A percentile compares a stretch with the other conserved stretches of the same genome.
Evolutionary conservation across 495 filamentous ascomycete genomes (phyloP).

Genomic region (Penicillium bialowiezense): DNA sequence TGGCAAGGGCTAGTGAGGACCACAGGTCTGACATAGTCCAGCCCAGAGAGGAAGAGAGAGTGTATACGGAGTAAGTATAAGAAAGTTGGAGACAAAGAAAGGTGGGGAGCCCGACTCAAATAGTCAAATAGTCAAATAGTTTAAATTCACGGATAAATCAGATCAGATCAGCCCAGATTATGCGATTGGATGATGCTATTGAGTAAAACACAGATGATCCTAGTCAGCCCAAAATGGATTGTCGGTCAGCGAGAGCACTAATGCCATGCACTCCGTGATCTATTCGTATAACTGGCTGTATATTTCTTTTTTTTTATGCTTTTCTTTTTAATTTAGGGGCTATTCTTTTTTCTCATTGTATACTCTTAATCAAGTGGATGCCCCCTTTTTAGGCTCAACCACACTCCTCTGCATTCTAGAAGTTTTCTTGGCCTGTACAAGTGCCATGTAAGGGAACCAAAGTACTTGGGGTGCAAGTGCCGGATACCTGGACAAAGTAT

Average conservation of each 20-base stretch:
- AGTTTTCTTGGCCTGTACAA: no score
- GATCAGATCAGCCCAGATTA: conserved; percentile 4
- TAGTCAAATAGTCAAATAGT: background rate
- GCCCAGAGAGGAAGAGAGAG: background rate
- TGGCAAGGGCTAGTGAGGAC: conserved; percentile 32
- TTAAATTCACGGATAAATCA: background rate
- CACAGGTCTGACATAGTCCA: conserved; percentile 36
- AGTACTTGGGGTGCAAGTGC: background rate
- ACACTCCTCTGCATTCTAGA: no score
- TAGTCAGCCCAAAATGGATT: background rate
- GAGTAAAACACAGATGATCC: conserved; percentile 15
- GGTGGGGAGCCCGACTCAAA: background rate
- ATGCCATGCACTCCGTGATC: conserved; percentile 14
- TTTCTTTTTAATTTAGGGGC: no score
- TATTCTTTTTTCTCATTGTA: no score
- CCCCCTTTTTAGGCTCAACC: no score
- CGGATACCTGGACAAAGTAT: conserved; percentile 1
- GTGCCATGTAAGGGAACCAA: no score
- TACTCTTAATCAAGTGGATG: no score
- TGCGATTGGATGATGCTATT: conserved; percentile 16
- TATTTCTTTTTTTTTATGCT: no score
- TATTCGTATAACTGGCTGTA: background rate
- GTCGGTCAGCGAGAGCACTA: conserved; percentile 19
- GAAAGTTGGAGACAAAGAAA: background rate
- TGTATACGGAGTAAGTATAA: background rate